These are phyloP conservation scores for Panicum hallii DNA, from an alignment of 202 grass and related monocot genomes.

Conservation along the genomic window DNA sequence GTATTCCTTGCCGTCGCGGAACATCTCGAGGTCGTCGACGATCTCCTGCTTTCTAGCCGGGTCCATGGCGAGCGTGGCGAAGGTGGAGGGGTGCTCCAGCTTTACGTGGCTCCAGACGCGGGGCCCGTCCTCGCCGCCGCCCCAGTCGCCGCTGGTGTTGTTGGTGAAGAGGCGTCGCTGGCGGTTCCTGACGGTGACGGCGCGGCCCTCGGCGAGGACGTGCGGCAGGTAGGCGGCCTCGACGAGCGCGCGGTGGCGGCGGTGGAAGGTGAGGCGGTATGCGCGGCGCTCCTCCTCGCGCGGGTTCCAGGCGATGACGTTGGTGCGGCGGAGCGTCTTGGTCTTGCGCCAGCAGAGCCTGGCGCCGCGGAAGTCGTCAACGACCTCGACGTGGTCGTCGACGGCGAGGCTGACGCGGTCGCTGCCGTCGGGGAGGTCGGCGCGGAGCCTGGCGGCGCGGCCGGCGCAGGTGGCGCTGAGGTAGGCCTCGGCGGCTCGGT, in stretches of 20 bases:
- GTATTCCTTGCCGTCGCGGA: conserved; percentile 39
- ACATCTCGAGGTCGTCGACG: conserved; percentile 45
- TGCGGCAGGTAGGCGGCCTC: neutral
- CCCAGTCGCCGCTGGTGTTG: neutral
- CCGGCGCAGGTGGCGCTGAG: neutral
- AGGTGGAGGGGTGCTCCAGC: conserved; percentile 51
- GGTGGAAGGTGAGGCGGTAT: conserved; percentile 9
- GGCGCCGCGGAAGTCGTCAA: conserved; percentile 4
- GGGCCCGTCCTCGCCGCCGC: neutral
- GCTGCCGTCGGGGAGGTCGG: neutral
- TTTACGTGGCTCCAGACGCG: conserved; percentile 40
- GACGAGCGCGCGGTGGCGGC: conserved; percentile 14
- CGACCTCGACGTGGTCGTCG: neutral
- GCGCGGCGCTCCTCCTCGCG: neutral
- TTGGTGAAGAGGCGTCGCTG: conserved; percentile 68
- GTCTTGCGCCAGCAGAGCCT: neutral
- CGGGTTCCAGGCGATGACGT: neutral
- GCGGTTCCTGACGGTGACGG: conserved; percentile 39
- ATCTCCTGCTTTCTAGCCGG: conserved; percentile 34
- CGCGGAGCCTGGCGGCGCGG: neutral
- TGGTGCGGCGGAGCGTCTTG: neutral
- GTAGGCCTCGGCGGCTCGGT: neutral
- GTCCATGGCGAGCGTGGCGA: conserved; percentile 57
- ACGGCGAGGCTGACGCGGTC: neutral
- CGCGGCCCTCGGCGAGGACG: conserved; percentile 48